Conservation (phyloP, 768 basidiomycete genomes). For the Tylopilus sp. region DNA sequence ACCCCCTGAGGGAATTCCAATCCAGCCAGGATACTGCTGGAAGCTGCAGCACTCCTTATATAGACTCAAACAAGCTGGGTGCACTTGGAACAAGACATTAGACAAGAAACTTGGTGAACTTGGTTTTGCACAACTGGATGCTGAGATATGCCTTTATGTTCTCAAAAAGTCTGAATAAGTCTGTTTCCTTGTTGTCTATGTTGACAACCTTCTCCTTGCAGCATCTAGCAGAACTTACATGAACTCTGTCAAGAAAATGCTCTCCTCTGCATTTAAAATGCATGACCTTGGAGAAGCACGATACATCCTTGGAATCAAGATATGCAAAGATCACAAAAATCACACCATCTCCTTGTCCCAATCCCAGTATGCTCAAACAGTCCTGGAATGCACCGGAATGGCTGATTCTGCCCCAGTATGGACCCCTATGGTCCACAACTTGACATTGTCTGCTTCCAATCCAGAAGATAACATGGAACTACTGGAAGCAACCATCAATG, state of each 20-base stretch:
- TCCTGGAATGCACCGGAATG: constrained; percentile 13
- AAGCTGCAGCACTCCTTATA: not conserved
- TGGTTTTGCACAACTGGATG: not conserved
- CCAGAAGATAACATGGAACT: not conserved
- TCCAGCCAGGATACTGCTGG: not conserved
- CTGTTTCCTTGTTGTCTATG: constrained; percentile 2
- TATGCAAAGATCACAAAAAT: constrained; percentile 21
- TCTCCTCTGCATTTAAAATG: not conserved
- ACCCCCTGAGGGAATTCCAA: not conserved
- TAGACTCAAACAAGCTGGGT: not conserved
- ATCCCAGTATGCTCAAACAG: constrained; percentile 7
- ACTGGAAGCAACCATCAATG: not conserved
- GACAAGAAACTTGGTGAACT: not conserved
- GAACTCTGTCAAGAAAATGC: not conserved
- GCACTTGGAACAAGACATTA: not conserved
- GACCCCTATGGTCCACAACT: constrained; percentile 8
- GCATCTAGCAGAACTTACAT: not conserved
- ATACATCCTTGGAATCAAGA: constrained; percentile 32
- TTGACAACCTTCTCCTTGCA: constrained; percentile 3
- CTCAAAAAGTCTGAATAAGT: not conserved
- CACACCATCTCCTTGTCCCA: constrained; percentile 31
- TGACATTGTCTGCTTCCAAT: not conserved
- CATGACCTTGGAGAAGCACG: constrained; percentile 2
- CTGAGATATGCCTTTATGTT: not conserved
- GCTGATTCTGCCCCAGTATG: not conserved